phyloP scores from a whole-genome alignment of 2,329 filamentous ascomycete species.

The Escovopsis weberi region DNA sequence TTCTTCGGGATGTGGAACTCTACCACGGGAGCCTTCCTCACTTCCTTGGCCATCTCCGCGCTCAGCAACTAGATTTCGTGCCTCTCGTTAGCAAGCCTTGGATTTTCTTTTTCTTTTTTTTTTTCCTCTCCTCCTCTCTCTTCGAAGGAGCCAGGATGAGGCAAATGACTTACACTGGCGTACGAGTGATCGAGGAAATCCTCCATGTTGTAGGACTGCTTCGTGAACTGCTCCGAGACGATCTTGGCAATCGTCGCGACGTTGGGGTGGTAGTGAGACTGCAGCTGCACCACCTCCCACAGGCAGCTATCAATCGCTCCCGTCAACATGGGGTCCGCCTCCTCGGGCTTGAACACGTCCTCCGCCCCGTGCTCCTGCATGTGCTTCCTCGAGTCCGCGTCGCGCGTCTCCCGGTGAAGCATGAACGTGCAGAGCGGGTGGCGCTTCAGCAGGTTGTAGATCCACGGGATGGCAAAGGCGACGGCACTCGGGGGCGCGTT shows the following conservation, averaged over 20 bases:
- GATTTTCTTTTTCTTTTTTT: too few relatives aligned
- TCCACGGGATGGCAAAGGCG: conserved; percentile 78
- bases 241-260: conserved; percentile 90
- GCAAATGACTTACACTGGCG: conserved; percentile 44
- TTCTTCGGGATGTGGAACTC: conserved; percentile 89
- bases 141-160: background rate
- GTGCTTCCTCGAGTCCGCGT: conserved; percentile 39
- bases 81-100: conserved; percentile 16
- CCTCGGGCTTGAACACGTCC: conserved; percentile 65
- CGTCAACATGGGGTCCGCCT: conserved; percentile 73
- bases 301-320: conserved; percentile 80
- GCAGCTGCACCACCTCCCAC: conserved; percentile 87
- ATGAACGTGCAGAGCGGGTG: conserved; percentile 92
- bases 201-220: conserved; percentile 86
- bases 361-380: conserved; percentile 44
- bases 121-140: too few relatives aligned
- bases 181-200: conserved; percentile 96
- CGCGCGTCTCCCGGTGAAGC: conserved; percentile 65
- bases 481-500: conserved; percentile 80
- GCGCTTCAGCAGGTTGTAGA: conserved; percentile 84
- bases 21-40: conserved; percentile 76
- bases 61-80: conserved; percentile 51
- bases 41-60: conserved; percentile 65
- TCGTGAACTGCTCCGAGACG: conserved; percentile 92
- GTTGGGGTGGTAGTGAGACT: conserved; percentile 92